Conservation (phyloP, 2,329 filamentous ascomycete species). For the Bipolaris oryzae region DNA sequence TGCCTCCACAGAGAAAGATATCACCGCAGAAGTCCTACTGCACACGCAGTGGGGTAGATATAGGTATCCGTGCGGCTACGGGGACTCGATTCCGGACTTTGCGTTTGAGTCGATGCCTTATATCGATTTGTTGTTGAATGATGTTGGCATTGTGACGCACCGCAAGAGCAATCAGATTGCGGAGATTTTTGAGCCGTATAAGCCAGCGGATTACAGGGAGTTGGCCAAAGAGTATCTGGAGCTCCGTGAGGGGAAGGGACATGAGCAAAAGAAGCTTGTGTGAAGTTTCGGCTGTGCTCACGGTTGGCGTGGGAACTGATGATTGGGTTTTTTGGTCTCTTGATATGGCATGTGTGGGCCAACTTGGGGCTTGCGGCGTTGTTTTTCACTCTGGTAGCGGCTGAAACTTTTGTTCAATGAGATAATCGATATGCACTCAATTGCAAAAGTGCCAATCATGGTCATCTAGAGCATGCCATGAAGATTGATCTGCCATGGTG, state of each 20-base stretch:
- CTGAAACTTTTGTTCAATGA: neutral
- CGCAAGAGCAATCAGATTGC: neutral
- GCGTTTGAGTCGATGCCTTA: neutral
- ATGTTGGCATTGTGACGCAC: neutral
- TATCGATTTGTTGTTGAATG: neutral
- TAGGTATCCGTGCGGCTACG: neutral
- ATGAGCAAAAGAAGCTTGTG: neutral
- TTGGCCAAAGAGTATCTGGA: neutral
- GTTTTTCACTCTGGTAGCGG: neutral
- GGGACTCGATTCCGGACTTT: neutral
- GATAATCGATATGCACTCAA: neutral
- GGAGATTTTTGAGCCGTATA: slow-evolving; percentile 1
- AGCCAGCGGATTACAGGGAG: neutral
- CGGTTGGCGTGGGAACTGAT: neutral
- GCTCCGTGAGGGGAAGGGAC: neutral
- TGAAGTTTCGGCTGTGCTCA: neutral
- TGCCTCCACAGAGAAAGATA: neutral
- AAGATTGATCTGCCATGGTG: neutral
- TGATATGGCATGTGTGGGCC: neutral
- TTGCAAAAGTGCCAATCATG: neutral
- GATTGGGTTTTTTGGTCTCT: neutral
- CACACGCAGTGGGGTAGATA: neutral
- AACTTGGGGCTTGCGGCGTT: neutral
- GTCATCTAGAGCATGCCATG: neutral
- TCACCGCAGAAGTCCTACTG: neutral